A percentile compares a stretch with the other conserved stretches of the same genome.
Evolutionary conservation across 805 yeast species (phyloP).

Genomic region (Candida dajiaensis): DNA sequence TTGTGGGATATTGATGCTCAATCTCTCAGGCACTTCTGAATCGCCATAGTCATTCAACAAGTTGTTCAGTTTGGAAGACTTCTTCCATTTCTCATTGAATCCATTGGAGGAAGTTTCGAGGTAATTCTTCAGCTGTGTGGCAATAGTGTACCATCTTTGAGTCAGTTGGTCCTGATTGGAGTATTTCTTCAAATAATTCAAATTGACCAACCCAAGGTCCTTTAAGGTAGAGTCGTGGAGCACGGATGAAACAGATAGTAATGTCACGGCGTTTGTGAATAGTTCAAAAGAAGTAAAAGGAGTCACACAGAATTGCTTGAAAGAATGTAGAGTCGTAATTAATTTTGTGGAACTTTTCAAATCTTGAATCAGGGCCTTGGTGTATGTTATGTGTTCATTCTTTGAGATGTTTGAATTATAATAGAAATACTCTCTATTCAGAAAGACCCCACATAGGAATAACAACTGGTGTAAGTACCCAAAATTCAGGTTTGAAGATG

Average conservation of each 20-base stretch:
- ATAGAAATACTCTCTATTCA: constrained; percentile 32
- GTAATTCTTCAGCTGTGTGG: constrained; percentile 22
- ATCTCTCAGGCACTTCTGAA: constrained; percentile 23
- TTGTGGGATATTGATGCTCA: constrained; percentile 9
- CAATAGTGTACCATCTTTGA: constrained; percentile 26
- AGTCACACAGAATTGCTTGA: constrained; percentile 28
- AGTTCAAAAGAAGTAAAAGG: constrained; percentile 35
- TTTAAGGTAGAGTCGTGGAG: constrained; percentile 22
- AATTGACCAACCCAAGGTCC: constrained; percentile 20
- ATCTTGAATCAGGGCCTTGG: constrained; percentile 18
- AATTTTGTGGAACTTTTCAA: constrained; percentile 23
- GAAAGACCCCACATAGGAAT: constrained; percentile 29
- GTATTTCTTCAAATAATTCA: constrained; percentile 25
- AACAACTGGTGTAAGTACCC: constrained; percentile 31
- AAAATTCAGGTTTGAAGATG: constrained; percentile 27
- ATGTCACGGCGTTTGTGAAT: constrained; percentile 31
- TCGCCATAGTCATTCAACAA: constrained; percentile 28
- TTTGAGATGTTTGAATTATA: constrained; percentile 27
- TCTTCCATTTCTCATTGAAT: constrained; percentile 15
- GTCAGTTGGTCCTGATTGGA: constrained; percentile 28
- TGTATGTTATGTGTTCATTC: constrained; percentile 27
- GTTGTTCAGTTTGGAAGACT: constrained; percentile 21
- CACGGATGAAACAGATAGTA: constrained; percentile 27
- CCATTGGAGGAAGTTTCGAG: constrained; percentile 13
- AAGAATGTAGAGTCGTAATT: constrained; percentile 18